Evolutionary conservation across 306 rosid genomes (phyloP).

Genomic region (Vicia faba): DNA sequence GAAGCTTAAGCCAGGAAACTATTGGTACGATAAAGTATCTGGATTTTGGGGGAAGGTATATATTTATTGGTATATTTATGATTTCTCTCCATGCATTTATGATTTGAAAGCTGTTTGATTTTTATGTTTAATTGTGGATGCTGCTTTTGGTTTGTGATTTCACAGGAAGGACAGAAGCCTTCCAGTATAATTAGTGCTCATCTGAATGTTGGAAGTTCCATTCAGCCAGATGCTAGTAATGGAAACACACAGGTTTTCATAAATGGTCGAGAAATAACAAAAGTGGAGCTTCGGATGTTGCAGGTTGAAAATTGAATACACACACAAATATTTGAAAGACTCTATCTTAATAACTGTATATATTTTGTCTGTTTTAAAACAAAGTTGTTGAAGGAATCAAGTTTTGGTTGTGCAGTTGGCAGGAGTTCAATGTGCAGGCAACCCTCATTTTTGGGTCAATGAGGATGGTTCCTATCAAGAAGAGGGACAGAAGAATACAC

Average conservation of each 20-base stretch:
- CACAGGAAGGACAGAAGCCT: slow-evolving; percentile 97
- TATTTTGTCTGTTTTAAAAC: slow-evolving; percentile 12
- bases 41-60: slow-evolving; percentile 99
- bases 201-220: slow-evolving; percentile 83
- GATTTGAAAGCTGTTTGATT: slow-evolving; percentile 16
- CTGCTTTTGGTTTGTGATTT: slow-evolving; percentile 37
- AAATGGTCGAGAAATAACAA: slow-evolving; percentile 92
- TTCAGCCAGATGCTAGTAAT: slow-evolving; percentile 79
- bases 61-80: neutral
- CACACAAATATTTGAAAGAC: slow-evolving; percentile 20
- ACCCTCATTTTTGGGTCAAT: slow-evolving; percentile 99
- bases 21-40: slow-evolving; percentile 99
- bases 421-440: slow-evolving; percentile 97
- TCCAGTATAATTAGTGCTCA: slow-evolving; percentile 84
- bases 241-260: slow-evolving; percentile 94
- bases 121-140: slow-evolving; percentile 6
- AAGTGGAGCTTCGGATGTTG: slow-evolving; percentile 97
- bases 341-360: slow-evolving; percentile 3
- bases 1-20: slow-evolving; percentile 95
- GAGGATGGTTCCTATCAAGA: slow-evolving; percentile 99
- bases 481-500: slow-evolving; percentile 98
- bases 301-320: slow-evolving; percentile 62
- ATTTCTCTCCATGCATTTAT: slow-evolving; percentile 17
- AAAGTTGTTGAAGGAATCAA: slow-evolving; percentile 29
- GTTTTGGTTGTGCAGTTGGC: slow-evolving; percentile 71